Base-by-base conservation (phyloP, 177 flowering plant genomes). In the Vitis hybrid region DNA sequence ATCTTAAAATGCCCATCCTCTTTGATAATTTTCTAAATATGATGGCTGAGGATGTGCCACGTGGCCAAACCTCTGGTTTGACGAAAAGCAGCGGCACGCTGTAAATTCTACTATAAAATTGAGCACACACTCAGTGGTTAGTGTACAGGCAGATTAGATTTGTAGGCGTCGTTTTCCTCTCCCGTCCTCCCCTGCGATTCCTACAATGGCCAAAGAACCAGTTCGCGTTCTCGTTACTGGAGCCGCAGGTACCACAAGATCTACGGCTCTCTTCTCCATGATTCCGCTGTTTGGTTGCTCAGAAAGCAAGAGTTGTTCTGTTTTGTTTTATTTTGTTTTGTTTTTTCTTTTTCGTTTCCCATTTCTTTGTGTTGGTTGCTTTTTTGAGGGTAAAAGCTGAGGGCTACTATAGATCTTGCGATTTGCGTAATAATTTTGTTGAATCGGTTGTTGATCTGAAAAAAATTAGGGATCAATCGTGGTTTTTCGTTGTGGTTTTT, bases 401-500 rank as follows among this genome's bases (percentile, higher is more conserved):
- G 18, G 19, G n/a, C 5, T 34, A 64, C 82, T 69, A 11, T 5
- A 49, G 2, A 17, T n/a, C 14, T 45, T 11, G 32, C 17, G 57
- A 34, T 64, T 17, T 65, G 51, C 18, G 12, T 59, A 58, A 18
- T 19, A 54, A 51, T 48, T 0, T 63, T 39, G 13, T 61, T 30
- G 54, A 49, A 11, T 54, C 32, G 14, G n/a, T 32, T 21, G 10
- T 6, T n/a, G 65, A 51, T 34, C 7, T 6, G 45, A n/a, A 34
- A 34, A 19, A 67, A 70, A 88, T 84, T 6, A 34, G 87, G 81
- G 77, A 12, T 11, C 76, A 52, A 4, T 71, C 32, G 65, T 56
- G 9, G 17, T 82, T 58, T 59, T 84, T 34, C 21, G 58, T 85
- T 2, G 84, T 62, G 51, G 90, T 93, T 4, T 79, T 93, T 56